phyloP scores from a whole-genome alignment of 106 monocot genomes.

The Xerophyta viscosa region DNA sequence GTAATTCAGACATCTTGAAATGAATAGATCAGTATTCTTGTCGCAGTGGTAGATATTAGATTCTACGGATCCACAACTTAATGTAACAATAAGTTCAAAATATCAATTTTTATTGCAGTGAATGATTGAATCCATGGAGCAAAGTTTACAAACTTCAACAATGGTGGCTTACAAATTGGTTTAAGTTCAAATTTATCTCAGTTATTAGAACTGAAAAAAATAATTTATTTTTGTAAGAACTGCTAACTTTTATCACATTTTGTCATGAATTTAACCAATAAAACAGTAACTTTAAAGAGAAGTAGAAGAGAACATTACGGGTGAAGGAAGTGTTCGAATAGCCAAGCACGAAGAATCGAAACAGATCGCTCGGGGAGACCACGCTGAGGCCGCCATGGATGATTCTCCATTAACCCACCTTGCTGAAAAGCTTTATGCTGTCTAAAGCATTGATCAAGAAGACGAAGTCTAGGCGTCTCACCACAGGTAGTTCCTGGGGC shows the following conservation, averaged over 20 bases:
- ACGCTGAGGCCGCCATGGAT: slow-evolving; percentile 82
- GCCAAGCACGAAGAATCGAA: slow-evolving; percentile 74
- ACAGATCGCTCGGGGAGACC: slow-evolving; percentile 83
- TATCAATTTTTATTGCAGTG: no score
- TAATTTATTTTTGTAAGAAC: not conserved
- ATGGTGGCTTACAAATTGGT: not conserved
- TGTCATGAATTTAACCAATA: no score
- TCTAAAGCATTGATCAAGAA: slow-evolving; percentile 73
- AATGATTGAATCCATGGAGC: no score
- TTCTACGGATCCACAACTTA: no score
- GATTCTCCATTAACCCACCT: slow-evolving; percentile 43
- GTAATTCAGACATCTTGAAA: no score
- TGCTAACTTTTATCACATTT: not conserved
- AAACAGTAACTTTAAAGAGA: not conserved
- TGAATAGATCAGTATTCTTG: no score
- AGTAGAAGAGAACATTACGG: slow-evolving; percentile 36
- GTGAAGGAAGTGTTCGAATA: slow-evolving; percentile 92
- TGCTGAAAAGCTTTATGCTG: slow-evolving; percentile 68
- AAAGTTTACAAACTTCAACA: not conserved
- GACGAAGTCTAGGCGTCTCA: slow-evolving; percentile 73
- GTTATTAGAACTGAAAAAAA: not conserved
- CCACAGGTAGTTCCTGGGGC: slow-evolving; percentile 44
- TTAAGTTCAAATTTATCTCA: no score
- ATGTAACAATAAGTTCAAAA: no score
- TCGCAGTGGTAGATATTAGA: no score